A percentile compares a stretch with the other conserved stretches of the same genome.
Conservation (phyloP, 75 land plant genomes). For the Larix kaempferi region DNA sequence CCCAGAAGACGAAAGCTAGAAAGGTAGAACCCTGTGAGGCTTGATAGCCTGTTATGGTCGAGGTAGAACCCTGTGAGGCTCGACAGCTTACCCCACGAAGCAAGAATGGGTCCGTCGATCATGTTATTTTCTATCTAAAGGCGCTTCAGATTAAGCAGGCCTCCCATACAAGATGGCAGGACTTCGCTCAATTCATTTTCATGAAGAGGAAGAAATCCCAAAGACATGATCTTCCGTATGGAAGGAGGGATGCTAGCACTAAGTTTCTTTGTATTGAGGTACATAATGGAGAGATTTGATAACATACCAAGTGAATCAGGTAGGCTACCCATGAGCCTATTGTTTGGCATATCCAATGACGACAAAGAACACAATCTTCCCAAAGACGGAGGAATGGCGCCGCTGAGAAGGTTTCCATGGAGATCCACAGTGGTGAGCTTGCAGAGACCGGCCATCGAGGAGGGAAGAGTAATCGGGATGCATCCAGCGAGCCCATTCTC, state of each 20-base stretch:
- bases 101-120: constrained; percentile 34
- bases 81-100: constrained; percentile 13
- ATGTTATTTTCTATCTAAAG: constrained; percentile 20
- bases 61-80: constrained; percentile 22
- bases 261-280: constrained; percentile 24
- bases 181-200: constrained; percentile 20
- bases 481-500: too few species aligned
- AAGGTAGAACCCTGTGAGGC: too few species aligned
- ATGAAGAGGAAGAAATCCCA: constrained; percentile 23
- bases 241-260: constrained; percentile 21
- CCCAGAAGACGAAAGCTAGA: too few species aligned
- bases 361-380: constrained; percentile 12
- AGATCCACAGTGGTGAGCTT: constrained; percentile 14
- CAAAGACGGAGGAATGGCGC: constrained; percentile 19
- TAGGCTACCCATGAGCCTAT: constrained; percentile 34
- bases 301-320: constrained; percentile 26
- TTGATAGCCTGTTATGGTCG: constrained; percentile 23
- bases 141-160: constrained; percentile 15
- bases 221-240: constrained; percentile 9
- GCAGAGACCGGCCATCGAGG: neutral
- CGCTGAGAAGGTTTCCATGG: constrained; percentile 13
- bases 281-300: constrained; percentile 6
- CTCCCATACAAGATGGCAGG: constrained; percentile 11
- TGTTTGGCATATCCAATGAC: constrained; percentile 38
- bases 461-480: constrained; percentile 58